Percentiles rank a stretch among this genome's conserved stretches.
These are phyloP conservation scores for Fusarium robinianum DNA, from an alignment of 2,329 filamentous ascomycete genomes.

Conservation along the genomic window DNA sequence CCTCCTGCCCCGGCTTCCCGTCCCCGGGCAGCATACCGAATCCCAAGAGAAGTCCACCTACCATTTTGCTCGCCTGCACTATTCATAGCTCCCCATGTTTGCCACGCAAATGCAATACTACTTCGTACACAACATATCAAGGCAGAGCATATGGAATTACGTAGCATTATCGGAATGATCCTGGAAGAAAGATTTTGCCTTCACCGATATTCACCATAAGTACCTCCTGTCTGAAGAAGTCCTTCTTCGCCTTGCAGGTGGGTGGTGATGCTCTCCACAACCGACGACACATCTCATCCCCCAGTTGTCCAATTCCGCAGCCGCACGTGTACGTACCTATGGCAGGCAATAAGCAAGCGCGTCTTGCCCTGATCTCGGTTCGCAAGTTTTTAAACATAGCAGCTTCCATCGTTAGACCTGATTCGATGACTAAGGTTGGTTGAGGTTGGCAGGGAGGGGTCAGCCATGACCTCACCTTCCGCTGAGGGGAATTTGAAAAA, in stretches of 20 bases:
- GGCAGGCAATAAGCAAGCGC: too few species aligned
- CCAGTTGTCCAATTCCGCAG: too few species aligned
- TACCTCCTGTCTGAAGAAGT: background rate
- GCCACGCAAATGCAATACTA: constrained; percentile 25
- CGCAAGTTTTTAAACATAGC: too few species aligned
- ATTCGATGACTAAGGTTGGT: constrained; percentile 18
- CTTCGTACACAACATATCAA: constrained; percentile 16
- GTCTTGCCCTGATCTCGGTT: too few species aligned
- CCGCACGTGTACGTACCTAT: too few species aligned
- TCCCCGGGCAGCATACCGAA: too few species aligned
- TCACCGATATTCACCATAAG: too few species aligned
- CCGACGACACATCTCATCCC: too few species aligned
- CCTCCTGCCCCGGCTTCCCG: too few species aligned
- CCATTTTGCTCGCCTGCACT: constrained; percentile 18
- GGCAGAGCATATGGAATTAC: constrained; percentile 6
- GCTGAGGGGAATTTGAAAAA: constrained; percentile 3
- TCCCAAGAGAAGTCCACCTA: constrained; percentile 8
- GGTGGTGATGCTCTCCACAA: too few species aligned
- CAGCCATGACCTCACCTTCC: constrained; percentile 6
- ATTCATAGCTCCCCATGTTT: constrained; percentile 28
- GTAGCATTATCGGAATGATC: constrained; percentile 1
- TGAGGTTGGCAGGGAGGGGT: constrained; percentile 3
- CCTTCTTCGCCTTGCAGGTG: too few species aligned
- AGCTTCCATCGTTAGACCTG: constrained; percentile 19
- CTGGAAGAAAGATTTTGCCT: background rate